Base-by-base conservation (phyloP, 2,329 filamentous ascomycete species). In the Penicillium sp. region DNA sequence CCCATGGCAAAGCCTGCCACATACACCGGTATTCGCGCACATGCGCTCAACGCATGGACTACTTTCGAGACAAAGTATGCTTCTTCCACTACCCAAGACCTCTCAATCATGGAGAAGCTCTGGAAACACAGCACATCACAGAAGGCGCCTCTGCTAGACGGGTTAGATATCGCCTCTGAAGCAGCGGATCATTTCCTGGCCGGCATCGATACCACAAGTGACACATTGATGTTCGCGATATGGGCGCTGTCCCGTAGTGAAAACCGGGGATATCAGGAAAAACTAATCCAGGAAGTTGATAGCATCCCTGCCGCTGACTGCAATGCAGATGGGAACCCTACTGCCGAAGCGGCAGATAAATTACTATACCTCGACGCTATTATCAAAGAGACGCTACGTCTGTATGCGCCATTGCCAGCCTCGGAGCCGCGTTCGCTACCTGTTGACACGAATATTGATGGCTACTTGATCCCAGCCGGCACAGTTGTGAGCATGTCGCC, bases 141-240 rank as follows among this genome's bases (percentile, higher is more conserved):
- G 30, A 55, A 61, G 2, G 55, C 55, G 8, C 61, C 64, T 3
- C 62, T 80, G 2, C 48, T 51, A 3, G 66, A 71, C 9, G 74
- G 76, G 30, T 61, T 80, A 6, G 77, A 81, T 20, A 77, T 80
- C 40, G 81, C 81, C 0, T 79, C 79, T 0, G 81, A 83, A 64
- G 75, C 72, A 12, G 79, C 80, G 0, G 81, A 83, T 54, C 81
- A 83, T 57, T 71, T 83, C 12, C 68, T 79, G 0, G 81, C 80
- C 0, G 80, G 79, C 0, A 79, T 82, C 9, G 78, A 82, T 56
- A 83, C 80, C 0, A 81, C 79, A 0, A 77, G 77, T 23, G 79
- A 83, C 50, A 79, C 79, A 0, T 58, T 81, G 1, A 80, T 80
- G 74, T 82, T 80, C 57, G 64, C 77, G 0, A 67, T 82, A 14